These are phyloP conservation scores for Psilocybe azurescens DNA, from an alignment of 768 basidiomycete species.

Conservation along the genomic window DNA sequence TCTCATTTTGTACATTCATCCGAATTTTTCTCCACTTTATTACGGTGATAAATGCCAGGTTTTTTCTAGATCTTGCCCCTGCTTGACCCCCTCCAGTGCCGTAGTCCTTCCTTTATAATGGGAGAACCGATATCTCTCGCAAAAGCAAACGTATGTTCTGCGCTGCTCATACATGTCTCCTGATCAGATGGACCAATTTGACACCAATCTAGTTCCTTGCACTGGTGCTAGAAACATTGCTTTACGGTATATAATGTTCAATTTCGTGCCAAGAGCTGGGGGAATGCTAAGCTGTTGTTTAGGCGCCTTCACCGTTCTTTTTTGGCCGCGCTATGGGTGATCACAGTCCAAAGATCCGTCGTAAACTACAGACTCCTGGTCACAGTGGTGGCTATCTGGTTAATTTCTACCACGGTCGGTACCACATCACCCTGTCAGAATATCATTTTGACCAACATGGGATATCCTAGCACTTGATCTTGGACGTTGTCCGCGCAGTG, in stretches of 20 bases:
- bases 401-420: conserved; percentile 4
- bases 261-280: background rate
- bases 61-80: background rate
- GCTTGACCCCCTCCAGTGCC: background rate
- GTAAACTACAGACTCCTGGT: conserved; percentile 2
- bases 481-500: conserved; percentile 8
- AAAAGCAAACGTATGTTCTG: background rate
- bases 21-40: background rate
- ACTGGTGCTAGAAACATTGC: conserved; percentile 9
- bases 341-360: conserved; percentile 5
- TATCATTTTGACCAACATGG: background rate
- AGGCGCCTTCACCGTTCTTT: conserved; percentile 9
- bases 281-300: background rate
- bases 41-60: background rate
- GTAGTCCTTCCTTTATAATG: background rate
- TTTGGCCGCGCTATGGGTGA: conserved; percentile 4
- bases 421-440: background rate
- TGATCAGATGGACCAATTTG: background rate
- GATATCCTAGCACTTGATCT: conserved; percentile 2
- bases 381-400: conserved; percentile 6
- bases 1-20: background rate
- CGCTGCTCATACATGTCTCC: too few relatives aligned
- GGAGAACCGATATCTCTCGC: background rate
- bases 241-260: background rate
- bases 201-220: conserved; percentile 1